Percentiles rank a stretch among this genome's conserved stretches.
These are phyloP conservation scores for Paramecium bursaria DNA, from an alignment of 73 alveolate species.

Conservation along the genomic window DNA sequence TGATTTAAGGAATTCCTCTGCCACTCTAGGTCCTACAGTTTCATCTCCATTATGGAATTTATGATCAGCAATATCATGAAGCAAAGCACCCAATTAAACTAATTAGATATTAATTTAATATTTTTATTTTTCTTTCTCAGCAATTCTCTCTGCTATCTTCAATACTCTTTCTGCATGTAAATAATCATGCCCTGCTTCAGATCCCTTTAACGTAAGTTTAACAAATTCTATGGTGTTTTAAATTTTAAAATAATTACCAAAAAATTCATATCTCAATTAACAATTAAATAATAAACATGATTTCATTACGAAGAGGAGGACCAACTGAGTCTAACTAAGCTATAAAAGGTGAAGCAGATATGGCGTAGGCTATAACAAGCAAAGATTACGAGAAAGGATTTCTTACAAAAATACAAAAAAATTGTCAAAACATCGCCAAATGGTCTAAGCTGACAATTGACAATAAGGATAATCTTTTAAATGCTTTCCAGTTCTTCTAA, in stretches of 20 bases:
- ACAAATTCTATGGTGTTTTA: slow-evolving; percentile 33
- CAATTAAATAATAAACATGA: too few species aligned
- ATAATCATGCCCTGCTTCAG: slow-evolving; percentile 71
- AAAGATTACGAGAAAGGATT: too few species aligned
- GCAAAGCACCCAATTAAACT: slow-evolving; percentile 68
- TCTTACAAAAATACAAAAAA: too few species aligned
- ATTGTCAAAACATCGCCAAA: too few species aligned
- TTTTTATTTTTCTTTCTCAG: slow-evolving; percentile 45
- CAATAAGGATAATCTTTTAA: too few species aligned
- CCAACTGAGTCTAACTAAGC: too few species aligned
- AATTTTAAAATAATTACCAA: neutral
- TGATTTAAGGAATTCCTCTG: slow-evolving; percentile 34
- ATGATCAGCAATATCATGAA: slow-evolving; percentile 68
- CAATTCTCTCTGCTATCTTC: slow-evolving; percentile 51
- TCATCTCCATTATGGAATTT: slow-evolving; percentile 67
- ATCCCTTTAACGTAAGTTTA: slow-evolving; percentile 4
- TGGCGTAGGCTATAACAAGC: too few species aligned
- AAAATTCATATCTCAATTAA: too few species aligned
- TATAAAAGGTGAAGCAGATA: too few species aligned
- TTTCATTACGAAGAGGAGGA: too few species aligned
- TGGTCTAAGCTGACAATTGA: too few species aligned
- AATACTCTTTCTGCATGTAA: slow-evolving; percentile 65
- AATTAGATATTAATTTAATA: slow-evolving; percentile 10
- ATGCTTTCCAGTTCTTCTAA: too few species aligned
- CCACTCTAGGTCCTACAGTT: slow-evolving; percentile 62